Conservation (phyloP, 2,329 filamentous ascomycete genomes). For the Tolypocladium guangdongense region DNA sequence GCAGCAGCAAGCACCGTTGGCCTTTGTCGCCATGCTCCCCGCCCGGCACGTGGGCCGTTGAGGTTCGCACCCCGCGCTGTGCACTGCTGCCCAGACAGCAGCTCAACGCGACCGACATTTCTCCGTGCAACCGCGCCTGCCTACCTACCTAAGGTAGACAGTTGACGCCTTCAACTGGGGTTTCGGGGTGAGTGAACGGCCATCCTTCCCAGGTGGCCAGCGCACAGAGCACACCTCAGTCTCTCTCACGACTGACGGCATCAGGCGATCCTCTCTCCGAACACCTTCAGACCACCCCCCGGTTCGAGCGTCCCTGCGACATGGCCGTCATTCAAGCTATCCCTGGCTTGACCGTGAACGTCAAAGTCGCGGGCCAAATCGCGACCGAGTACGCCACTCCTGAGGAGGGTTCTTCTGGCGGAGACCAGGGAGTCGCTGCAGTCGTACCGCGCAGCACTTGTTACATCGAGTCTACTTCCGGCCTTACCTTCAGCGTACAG, state of each 20-base stretch:
- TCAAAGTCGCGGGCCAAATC: conserved; percentile 8
- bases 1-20: no score
- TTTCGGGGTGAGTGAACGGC: neutral
- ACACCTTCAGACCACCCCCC: neutral
- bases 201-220: no score
- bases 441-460: neutral
- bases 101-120: neutral
- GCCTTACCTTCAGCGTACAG: conserved; percentile 9
- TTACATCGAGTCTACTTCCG: conserved; percentile 14
- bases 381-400: conserved; percentile 11
- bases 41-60: no score
- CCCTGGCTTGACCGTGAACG: conserved; percentile 7
- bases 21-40: no score
- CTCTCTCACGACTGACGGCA: neutral
- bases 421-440: accelerated
- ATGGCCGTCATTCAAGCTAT: conserved; percentile 12
- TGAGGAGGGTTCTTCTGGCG: neutral
- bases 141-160: no score
- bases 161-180: no score
- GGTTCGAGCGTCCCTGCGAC: neutral
- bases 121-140: neutral
- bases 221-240: neutral
- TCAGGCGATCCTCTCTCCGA: neutral
- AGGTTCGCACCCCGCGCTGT: no score
- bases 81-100: no score